These are phyloP conservation scores for Tagetes patula DNA, from an alignment of 129 eudicot species.

Conservation along the genomic window DNA sequence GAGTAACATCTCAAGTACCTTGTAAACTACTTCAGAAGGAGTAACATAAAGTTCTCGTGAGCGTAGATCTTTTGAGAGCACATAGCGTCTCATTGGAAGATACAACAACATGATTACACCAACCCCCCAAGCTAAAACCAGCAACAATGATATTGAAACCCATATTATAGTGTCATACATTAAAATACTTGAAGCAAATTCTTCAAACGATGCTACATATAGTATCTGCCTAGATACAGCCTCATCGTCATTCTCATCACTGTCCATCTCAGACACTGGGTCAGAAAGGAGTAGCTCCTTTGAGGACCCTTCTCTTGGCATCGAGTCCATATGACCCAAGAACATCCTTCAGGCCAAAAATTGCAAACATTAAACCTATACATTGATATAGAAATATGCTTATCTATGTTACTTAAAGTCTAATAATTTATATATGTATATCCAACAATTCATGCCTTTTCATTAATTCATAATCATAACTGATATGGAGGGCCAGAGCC, in stretches of 20 bases:
- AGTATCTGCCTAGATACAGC: slow-evolving; percentile 38
- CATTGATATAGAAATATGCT: background rate
- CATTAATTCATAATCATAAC: slow-evolving; percentile 2
- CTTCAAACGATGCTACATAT: slow-evolving; percentile 67
- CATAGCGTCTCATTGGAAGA: slow-evolving; percentile 68
- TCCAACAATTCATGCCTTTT: background rate
- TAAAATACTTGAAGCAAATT: slow-evolving; percentile 49
- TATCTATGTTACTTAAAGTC: background rate
- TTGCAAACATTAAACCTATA: background rate
- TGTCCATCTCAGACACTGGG: slow-evolving; percentile 53
- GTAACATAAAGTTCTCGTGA: slow-evolving; percentile 74
- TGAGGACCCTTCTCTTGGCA: slow-evolving; percentile 44
- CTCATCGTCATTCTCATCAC: slow-evolving; percentile 44
- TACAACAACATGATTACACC: slow-evolving; percentile 67
- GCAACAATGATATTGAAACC: slow-evolving; percentile 63
- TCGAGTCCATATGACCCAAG: slow-evolving; percentile 54
- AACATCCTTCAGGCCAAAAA: slow-evolving; percentile 47
- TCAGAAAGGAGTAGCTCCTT: slow-evolving; percentile 54
- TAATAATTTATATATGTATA: background rate
- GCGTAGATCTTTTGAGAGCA: slow-evolving; percentile 60
- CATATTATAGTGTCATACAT: slow-evolving; percentile 74
- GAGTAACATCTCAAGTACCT: slow-evolving; percentile 37
- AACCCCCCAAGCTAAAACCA: slow-evolving; percentile 87
- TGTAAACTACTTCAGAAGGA: slow-evolving; percentile 57
- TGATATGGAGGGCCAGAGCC: background rate